These are phyloP conservation scores for Neurospora sp. DNA, from an alignment of 495 filamentous ascomycete species.

Conservation along the genomic window DNA sequence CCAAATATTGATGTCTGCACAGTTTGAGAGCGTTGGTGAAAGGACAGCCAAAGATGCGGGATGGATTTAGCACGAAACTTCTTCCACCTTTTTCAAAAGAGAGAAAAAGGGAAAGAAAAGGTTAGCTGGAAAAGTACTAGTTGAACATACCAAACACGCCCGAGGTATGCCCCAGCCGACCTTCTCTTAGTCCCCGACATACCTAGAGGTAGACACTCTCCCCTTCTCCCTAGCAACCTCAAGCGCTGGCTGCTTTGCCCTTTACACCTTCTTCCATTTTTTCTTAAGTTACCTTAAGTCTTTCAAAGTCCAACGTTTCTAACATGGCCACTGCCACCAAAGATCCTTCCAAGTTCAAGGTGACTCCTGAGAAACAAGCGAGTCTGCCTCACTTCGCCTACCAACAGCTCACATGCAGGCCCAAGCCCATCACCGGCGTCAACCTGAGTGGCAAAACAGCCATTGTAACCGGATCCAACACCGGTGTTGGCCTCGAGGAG, in stretches of 20 bases:
- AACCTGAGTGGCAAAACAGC: conserved; percentile 27
- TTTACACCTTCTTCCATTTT: background rate
- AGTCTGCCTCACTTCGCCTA: background rate
- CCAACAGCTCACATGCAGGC: background rate
- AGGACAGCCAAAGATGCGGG: background rate
- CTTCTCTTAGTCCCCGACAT: background rate
- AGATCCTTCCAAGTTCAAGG: background rate
- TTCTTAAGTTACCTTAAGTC: background rate
- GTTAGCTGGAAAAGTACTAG: no score
- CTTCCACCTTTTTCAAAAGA: no score
- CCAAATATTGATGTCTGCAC: background rate
- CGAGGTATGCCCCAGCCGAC: background rate
- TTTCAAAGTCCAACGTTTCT: background rate
- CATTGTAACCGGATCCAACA: conserved; percentile 44
- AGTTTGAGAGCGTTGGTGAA: background rate
- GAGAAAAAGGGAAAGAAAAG: no score
- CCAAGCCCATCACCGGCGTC: background rate
- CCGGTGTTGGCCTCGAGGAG: conserved; percentile 37
- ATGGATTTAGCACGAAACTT: no score
- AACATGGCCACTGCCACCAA: background rate
- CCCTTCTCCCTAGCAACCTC: background rate
- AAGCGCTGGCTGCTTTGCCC: background rate
- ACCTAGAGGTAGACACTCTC: background rate
- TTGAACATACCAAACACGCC: no score
- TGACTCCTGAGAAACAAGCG: background rate